Evolutionary conservation across 2,329 filamentous ascomycete genomes (phyloP).

Genomic region (Colletotrichum abscissum): DNA sequence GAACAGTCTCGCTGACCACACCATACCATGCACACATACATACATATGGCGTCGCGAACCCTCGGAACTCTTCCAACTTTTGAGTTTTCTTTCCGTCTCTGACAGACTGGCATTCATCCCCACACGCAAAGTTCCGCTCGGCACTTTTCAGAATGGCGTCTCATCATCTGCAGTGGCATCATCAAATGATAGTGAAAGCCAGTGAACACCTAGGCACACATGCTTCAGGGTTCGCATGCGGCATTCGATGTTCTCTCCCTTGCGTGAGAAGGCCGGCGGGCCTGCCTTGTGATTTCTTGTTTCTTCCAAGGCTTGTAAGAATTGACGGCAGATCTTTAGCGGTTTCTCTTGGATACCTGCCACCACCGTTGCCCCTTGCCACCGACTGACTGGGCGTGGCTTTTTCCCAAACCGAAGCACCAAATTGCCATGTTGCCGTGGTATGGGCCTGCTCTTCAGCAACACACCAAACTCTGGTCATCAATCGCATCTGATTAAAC

Average conservation of each 20-base stretch:
- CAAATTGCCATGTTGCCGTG: not conserved
- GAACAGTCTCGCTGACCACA: conserved; percentile 1
- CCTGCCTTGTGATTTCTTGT: conserved; percentile 16
- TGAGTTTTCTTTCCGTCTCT: conserved; percentile 29
- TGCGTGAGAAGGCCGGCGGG: conserved; percentile 3
- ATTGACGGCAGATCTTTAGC: not conserved
- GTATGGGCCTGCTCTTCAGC: not conserved
- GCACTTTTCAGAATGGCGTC: conserved; percentile 16
- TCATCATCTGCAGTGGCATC: conserved; percentile 2
- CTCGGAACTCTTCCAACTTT: conserved; percentile 27
- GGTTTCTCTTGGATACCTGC: conserved; percentile 2
- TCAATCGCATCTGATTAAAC: conserved; percentile 15
- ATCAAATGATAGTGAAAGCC: not conserved
- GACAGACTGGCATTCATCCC: conserved; percentile 8
- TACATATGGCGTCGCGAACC: conserved; percentile 1
- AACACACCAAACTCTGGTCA: conserved; percentile 15
- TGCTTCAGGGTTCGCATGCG: conserved; percentile 11
- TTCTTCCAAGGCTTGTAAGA: not conserved
- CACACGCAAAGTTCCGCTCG: conserved; percentile 17
- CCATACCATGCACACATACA: not conserved
- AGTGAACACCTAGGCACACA: not conserved
- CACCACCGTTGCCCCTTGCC: conserved; percentile 7
- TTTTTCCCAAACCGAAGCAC: conserved; percentile 7
- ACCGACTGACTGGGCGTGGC: conserved; percentile 8
- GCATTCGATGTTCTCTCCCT: conserved; percentile 14